These are phyloP conservation scores for Apiospora sp. DNA, from an alignment of 2,329 filamentous ascomycete genomes.

Conservation along the genomic window DNA sequence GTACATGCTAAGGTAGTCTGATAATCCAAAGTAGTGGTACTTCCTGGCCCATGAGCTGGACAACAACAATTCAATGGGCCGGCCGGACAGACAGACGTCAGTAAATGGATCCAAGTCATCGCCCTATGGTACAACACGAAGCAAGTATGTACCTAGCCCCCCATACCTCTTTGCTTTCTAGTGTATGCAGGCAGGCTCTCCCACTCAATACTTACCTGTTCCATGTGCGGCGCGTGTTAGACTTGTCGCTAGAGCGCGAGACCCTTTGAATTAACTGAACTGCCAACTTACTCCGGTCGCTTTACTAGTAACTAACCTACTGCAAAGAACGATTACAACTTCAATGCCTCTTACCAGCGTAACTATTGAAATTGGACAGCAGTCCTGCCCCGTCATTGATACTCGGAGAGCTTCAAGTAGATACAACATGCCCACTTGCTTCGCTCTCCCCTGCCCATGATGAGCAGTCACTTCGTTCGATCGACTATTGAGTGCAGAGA, in stretches of 20 bases:
- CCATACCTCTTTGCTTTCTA: neutral
- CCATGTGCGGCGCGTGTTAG: slow-evolving; percentile 4
- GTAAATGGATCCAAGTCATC: slow-evolving; percentile 12
- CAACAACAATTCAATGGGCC: slow-evolving; percentile 18
- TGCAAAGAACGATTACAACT: neutral
- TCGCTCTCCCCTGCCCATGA: neutral
- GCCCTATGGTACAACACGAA: slow-evolving; percentile 15
- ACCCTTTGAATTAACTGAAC: neutral
- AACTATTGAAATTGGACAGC: neutral
- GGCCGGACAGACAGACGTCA: slow-evolving; percentile 14
- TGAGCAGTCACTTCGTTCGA: slow-evolving; percentile 14
- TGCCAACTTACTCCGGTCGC: neutral
- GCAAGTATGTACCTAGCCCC: neutral
- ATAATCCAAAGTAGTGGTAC: neutral
- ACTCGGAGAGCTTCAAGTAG: slow-evolving; percentile 15
- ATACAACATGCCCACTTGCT: slow-evolving; percentile 4
- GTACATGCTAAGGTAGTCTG: slow-evolving; percentile 21
- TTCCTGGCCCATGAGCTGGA: neutral
- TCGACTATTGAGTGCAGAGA: neutral
- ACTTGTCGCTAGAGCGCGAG: neutral
- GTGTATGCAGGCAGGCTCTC: neutral
- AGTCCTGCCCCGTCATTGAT: slow-evolving; percentile 12
- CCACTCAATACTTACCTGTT: neutral
- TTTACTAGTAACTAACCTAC: neutral
- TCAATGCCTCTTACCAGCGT: neutral